A percentile compares a stretch with the other conserved stretches of the same genome.
Conservation (phyloP, 257 asterid genomes). For the Penstemon barbatus region DNA sequence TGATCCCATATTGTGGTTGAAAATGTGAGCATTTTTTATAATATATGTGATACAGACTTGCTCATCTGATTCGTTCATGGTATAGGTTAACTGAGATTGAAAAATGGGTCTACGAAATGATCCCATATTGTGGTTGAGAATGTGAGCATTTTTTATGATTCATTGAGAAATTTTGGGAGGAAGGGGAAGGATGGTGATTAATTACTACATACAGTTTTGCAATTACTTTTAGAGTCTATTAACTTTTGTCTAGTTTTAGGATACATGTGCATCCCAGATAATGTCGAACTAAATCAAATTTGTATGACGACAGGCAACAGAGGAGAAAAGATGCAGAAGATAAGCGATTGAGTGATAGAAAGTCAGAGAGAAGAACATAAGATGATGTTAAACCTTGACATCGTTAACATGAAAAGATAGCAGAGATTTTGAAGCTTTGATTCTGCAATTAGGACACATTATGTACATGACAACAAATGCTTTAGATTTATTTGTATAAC, state of each 20-base stretch:
- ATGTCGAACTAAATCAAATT: slow-evolving; percentile 2
- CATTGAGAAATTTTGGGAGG: too few species aligned
- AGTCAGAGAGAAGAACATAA: slow-evolving; percentile 50
- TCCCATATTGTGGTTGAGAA: neutral
- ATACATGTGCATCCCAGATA: neutral
- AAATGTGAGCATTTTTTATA: neutral
- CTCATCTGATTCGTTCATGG: neutral
- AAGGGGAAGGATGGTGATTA: neutral
- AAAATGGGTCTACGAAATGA: neutral
- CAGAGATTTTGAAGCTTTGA: slow-evolving; percentile 5
- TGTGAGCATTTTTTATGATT: neutral
- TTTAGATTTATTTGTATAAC: neutral
- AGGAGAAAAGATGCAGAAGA: slow-evolving; percentile 62
- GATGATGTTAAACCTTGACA: slow-evolving; percentile 2
- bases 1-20: neutral
- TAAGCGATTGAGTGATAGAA: slow-evolving; percentile 49
- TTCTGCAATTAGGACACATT: neutral
- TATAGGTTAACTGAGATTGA: neutral
- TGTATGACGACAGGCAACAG: slow-evolving; percentile 48
- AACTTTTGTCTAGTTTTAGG: neutral
- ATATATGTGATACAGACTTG: neutral
- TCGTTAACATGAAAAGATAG: slow-evolving; percentile 15
- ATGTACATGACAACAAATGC: slow-evolving; percentile 6
- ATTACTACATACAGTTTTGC: neutral
- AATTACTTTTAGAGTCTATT: neutral